Evolutionary conservation across 106 monocot species (phyloP).

Genomic region (Chionographis japonica): DNA sequence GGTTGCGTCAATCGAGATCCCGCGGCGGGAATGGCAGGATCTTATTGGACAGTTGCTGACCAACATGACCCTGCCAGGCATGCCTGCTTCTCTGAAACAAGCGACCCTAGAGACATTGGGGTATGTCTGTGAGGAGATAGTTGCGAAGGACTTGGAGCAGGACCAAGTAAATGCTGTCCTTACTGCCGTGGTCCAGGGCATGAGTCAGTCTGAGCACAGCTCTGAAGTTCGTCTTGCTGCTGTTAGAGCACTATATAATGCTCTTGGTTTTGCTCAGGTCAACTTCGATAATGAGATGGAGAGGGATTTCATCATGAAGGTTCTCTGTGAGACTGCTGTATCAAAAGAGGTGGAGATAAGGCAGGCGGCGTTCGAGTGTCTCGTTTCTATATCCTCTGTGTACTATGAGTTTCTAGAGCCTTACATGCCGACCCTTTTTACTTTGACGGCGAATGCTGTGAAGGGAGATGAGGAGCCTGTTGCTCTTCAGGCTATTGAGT

Average conservation of each 20-base stretch:
- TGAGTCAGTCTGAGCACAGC: constrained; percentile 46
- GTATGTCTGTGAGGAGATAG: constrained; percentile 75
- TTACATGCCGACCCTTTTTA: constrained; percentile 64
- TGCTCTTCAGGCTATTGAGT: constrained; percentile 84
- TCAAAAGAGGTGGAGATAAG: constrained; percentile 59
- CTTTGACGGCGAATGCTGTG: constrained; percentile 65
- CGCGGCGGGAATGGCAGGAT: constrained; percentile 61
- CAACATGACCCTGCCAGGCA: constrained; percentile 47
- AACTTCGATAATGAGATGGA: constrained; percentile 87
- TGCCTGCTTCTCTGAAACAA: constrained; percentile 45
- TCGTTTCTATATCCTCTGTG: constrained; percentile 66
- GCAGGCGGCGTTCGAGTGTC: constrained; percentile 72
- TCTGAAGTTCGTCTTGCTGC: constrained; percentile 73
- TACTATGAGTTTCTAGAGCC: constrained; percentile 65
- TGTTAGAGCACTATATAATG: constrained; percentile 69
- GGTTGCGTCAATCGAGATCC: constrained; percentile 79
- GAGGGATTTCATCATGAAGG: constrained; percentile 73
- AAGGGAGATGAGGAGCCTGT: constrained; percentile 71
- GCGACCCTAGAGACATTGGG: constrained; percentile 78
- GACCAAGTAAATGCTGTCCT: constrained; percentile 75
- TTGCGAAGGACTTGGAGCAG: constrained; percentile 67
- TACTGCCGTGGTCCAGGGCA: constrained; percentile 90
- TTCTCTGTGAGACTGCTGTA: constrained; percentile 64
- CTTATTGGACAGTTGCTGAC: constrained; percentile 46
- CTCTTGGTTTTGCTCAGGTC: constrained; percentile 71